Evolutionary conservation across 805 yeast genomes (phyloP).

Genomic region (Metschnikowia orientalis): DNA sequence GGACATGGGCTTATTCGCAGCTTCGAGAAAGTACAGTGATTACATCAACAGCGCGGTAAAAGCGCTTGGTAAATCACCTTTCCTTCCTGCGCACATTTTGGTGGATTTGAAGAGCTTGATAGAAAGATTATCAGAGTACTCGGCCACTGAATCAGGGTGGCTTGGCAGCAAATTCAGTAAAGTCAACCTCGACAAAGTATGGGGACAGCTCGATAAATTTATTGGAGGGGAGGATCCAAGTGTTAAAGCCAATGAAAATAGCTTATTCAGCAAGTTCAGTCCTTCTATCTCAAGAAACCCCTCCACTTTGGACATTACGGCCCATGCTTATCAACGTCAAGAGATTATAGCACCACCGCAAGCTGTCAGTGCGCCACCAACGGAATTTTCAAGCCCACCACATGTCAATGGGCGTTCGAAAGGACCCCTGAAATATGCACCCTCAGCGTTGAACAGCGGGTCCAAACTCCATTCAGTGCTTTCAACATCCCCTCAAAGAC

Average conservation of each 20-base stretch:
- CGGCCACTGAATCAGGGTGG: slow-evolving; percentile 59
- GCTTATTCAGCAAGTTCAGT: slow-evolving; percentile 67
- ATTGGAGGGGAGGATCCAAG: slow-evolving; percentile 72
- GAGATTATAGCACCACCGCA: slow-evolving; percentile 7
- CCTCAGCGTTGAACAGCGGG: slow-evolving; percentile 1
- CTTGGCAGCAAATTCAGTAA: slow-evolving; percentile 51
- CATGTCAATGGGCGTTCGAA: slow-evolving; percentile 6
- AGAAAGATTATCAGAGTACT: slow-evolving; percentile 44
- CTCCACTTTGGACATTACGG: slow-evolving; percentile 33
- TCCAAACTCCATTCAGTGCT: not conserved
- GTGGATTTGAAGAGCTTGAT: slow-evolving; percentile 35
- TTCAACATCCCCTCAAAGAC: slow-evolving; percentile 7
- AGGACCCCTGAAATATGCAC: slow-evolving; percentile 11
- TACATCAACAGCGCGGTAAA: slow-evolving; percentile 33
- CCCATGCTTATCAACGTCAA: slow-evolving; percentile 2
- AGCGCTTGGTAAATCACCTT: slow-evolving; percentile 29
- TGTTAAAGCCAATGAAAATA: slow-evolving; percentile 39
- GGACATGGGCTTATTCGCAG: slow-evolving; percentile 56
- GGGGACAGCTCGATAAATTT: slow-evolving; percentile 87
- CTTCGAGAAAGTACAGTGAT: slow-evolving; percentile 64
- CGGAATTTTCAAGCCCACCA: slow-evolving; percentile 13
- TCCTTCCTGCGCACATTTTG: slow-evolving; percentile 21
- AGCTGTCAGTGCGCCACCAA: slow-evolving; percentile 6
- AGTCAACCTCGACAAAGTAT: slow-evolving; percentile 72
- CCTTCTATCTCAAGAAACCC: slow-evolving; percentile 61